Percentiles rank a stretch among this genome's conserved stretches.
Conservation (phyloP, 352 stramenopile genomes). For the Phytophthora syringae region DNA sequence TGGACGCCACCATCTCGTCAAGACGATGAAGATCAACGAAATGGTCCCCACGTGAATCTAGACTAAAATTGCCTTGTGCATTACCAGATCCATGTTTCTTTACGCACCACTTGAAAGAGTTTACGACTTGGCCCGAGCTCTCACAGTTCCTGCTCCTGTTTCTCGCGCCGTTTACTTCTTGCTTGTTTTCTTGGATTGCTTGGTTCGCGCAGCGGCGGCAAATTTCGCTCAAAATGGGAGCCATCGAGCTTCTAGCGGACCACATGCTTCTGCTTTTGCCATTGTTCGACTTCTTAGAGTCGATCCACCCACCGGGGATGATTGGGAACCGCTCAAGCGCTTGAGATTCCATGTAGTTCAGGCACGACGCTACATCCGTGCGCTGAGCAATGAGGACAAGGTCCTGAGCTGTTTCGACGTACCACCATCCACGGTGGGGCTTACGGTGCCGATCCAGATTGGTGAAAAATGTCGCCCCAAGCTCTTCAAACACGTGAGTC, state of each 20-base stretch:
- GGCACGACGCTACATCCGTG: conserved; percentile 6
- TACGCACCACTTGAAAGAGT: neutral
- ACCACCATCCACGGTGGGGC: conserved; percentile 34
- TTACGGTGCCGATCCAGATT: conserved; percentile 17
- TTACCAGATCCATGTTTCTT: neutral
- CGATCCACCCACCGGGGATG: neutral
- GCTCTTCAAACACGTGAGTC: conserved; percentile 9
- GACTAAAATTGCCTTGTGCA: conserved; percentile 2
- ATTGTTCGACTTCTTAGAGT: conserved; percentile 2
- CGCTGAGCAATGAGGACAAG: conserved; percentile 15
- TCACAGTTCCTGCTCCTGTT: neutral
- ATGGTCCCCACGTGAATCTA: conserved; percentile 1
- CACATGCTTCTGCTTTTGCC: conserved; percentile 36
- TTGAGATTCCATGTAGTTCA: conserved; percentile 33
- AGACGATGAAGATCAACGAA: conserved; percentile 7
- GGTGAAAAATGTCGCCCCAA: conserved; percentile 30
- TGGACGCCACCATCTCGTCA: conserved; percentile 33
- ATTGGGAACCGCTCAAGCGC: conserved; percentile 19
- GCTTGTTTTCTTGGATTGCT: neutral
- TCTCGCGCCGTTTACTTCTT: conserved; percentile 1
- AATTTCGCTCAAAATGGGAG: conserved; percentile 22
- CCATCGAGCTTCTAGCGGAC: conserved; percentile 4
- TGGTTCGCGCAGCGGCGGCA: conserved; percentile 15
- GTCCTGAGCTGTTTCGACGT: conserved; percentile 4
- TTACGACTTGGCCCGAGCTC: neutral